phyloP scores from a whole-genome alignment of 257 asterid genomes.

The Catharanthus roseus region DNA sequence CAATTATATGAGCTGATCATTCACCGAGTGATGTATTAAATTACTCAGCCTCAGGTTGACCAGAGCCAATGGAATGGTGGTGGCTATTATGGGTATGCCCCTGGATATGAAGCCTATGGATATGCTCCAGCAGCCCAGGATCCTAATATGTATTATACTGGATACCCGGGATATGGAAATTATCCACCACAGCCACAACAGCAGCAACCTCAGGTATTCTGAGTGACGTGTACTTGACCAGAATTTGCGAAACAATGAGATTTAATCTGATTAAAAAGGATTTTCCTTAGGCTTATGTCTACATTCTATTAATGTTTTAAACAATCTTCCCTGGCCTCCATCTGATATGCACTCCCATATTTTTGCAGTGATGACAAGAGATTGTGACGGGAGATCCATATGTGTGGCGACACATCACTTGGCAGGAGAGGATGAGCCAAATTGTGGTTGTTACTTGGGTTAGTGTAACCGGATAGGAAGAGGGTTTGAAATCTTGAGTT shows the following conservation, averaged over 20 bases:
- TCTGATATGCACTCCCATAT: no score
- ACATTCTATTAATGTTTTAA: not conserved
- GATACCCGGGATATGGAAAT: conserved; percentile 70
- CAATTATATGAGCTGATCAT: conserved; percentile 1
- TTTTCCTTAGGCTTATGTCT: no score
- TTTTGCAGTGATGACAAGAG: conserved; percentile 3
- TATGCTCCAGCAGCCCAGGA: conserved; percentile 73
- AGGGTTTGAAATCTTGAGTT: not conserved
- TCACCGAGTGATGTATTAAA: not conserved
- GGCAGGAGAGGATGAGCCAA: conserved; percentile 2
- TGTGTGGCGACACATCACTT: not conserved
- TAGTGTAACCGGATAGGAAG: not conserved
- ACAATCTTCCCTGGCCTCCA: not conserved
- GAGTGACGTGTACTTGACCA: no score
- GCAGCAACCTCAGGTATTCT: conserved; percentile 24
- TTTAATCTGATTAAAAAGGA: not conserved
- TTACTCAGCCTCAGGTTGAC: conserved; percentile 34
- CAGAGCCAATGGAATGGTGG: conserved; percentile 20
- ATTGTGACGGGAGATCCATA: not conserved
- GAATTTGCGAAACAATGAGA: not conserved
- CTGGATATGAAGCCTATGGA: conserved; percentile 78
- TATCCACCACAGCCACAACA: conserved; percentile 83
- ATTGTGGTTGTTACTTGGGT: not conserved
- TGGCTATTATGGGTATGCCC: conserved; percentile 55
- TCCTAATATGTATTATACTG: conserved; percentile 74